phyloP scores from a whole-genome alignment of 2,329 filamentous ascomycete genomes.

The Cercospora sp. region DNA sequence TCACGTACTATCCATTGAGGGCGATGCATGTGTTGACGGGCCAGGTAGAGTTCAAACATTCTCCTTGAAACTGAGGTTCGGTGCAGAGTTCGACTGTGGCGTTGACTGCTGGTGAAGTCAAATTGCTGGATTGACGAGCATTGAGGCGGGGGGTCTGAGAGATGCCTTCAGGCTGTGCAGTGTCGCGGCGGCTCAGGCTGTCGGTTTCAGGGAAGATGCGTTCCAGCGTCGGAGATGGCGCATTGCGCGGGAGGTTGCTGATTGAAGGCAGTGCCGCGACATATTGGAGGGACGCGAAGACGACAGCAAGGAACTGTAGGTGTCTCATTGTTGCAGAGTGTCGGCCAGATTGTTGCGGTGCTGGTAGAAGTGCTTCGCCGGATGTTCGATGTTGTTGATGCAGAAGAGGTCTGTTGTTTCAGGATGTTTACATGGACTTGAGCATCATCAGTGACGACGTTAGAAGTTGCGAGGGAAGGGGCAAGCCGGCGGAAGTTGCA shows the following conservation, averaged over 20 bases:
- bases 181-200: background rate
- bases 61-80: conserved; percentile 32
- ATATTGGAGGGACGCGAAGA: background rate
- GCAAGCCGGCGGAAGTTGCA: conserved; percentile 9
- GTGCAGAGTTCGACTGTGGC: conserved; percentile 38
- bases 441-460: background rate
- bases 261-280: background rate
- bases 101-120: conserved; percentile 8
- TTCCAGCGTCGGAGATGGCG: conserved; percentile 13
- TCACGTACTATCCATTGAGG: conserved; percentile 35
- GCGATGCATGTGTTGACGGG: conserved; percentile 32
- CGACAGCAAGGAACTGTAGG: background rate
- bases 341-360: background rate
- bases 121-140: conserved; percentile 11
- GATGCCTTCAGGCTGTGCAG: conserved; percentile 1
- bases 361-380: background rate
- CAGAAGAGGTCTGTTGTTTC: background rate
- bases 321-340: background rate
- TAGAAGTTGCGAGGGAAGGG: background rate
- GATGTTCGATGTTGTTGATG: background rate
- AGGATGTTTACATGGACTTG: background rate
- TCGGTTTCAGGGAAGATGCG: conserved; percentile 13
- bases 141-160: background rate
- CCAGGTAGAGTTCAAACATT: conserved; percentile 29
- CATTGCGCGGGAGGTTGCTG: background rate